Conservation (phyloP, 2,329 filamentous ascomycete species). For the Lachnellula occidentalis region DNA sequence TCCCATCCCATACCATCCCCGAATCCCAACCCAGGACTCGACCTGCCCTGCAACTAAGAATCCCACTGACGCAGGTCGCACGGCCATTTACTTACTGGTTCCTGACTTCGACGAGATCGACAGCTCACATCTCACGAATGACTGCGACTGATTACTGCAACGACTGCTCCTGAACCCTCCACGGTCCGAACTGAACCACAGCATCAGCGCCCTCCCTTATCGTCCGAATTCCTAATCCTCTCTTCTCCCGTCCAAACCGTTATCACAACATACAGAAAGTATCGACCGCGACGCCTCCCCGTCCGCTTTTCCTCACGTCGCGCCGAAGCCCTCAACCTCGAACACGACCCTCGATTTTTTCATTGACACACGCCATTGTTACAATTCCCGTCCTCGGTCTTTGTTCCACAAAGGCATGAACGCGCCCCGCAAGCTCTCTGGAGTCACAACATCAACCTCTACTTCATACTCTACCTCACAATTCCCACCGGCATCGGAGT, state of each 20-base stretch:
- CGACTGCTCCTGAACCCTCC: not conserved
- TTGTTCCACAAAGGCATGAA: constrained; percentile 26
- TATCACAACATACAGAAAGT: constrained; percentile 1
- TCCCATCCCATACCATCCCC: not conserved
- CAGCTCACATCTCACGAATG: constrained; percentile 20
- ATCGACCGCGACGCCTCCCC: not conserved
- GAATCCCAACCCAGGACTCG: not conserved
- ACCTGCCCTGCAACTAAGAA: not conserved
- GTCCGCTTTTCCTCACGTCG: constrained; percentile 7
- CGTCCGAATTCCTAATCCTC: constrained; percentile 3
- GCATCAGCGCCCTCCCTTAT: not conserved
- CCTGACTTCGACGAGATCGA: constrained; percentile 16
- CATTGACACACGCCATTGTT: constrained; percentile 5
- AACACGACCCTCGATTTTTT: constrained; percentile 11
- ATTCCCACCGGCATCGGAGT: constrained; percentile 10
- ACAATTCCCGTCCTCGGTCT: constrained; percentile 4
- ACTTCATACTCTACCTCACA: constrained; percentile 4
- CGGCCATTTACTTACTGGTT: constrained; percentile 9
- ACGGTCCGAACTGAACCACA: not conserved
- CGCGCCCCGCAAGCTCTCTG: constrained; percentile 15
- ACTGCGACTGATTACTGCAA: not conserved
- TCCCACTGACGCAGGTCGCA: constrained; percentile 17
- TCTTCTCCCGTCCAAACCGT: constrained; percentile 3
- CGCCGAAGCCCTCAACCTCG: constrained; percentile 8
- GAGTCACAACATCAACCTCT: constrained; percentile 16